Evolutionary conservation across 2,329 filamentous ascomycete species (phyloP), one percentile per base, ranked within the genome.

Genomic region (Rutstroemia sp.): DNA sequence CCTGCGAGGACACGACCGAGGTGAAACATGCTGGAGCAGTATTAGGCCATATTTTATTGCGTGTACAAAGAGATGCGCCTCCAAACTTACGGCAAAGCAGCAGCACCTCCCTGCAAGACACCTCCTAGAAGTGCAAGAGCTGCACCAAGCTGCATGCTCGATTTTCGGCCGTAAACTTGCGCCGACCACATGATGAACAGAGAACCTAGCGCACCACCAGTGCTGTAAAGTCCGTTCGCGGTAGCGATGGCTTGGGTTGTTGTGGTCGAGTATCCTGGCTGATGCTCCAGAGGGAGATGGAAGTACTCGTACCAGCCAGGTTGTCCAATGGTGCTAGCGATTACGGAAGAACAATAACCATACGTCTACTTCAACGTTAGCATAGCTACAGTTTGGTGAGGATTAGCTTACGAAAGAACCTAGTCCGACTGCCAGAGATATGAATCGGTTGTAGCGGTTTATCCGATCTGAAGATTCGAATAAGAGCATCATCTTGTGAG

Each of bases 21-120:
- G 12, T 46, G 42, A 17, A 46, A 46, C 12, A 46, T 23, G 19
- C 42, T 46, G 19, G 19, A 21, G 8, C 10, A 6, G 12, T 8
- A 21, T 14, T 21, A 21, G 7, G 5, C 14, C 8, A 46, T 10
- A 46, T 5, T 23, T 21, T 25, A 46, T 21, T 23, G 12, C n/a
- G n/a, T 17, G 7, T 4, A 19, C 16, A 42, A 21, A 23, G 14
- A 8, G 17, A 25, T 12, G 10, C 5, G 21, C 7, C 12, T 14
- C 12, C 9, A 23, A 23, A 23, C 17, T 46, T 46, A 46, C 42
- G 19, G 6, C 5, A 25, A 1, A 21, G 19, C 12, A 23, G 57
- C 58, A 36, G 57, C 44, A 3, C 62, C 64, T 16, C 57, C 58
- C 51, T 64, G 58, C 14, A 65, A 25, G 6, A 61, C 60, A 40